Evolutionary conservation across 345 rosid genomes (phyloP), one percentile per base, ranked within the genome.

Genomic region (Salix viminalis): DNA sequence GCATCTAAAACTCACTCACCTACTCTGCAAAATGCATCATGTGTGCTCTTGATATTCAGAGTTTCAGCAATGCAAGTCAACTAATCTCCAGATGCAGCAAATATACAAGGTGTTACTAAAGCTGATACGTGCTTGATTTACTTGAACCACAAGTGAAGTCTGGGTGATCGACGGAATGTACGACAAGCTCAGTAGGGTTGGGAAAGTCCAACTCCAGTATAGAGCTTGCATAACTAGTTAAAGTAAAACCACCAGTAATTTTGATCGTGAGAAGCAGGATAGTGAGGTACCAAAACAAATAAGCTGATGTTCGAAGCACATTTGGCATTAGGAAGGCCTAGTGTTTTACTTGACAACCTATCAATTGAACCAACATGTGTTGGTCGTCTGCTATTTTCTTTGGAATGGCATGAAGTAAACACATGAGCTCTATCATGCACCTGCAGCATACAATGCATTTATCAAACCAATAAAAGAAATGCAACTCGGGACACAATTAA

Each of bases 381-480:
- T 60, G 88, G 90, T 81, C 84, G 79, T 64, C 85, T 79, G 36
- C 54, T 79, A 56, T 80, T 76, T 76, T 75, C 85, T 72, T 42
- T 81, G 41, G 85, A 83, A 85, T 83, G 18, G 72, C 97, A 95
- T 41, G 89, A 88, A 39, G 87, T 65, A 71, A 87, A 92, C 80
- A 95, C 93, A 80, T 90, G 96, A 84, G 90, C 97, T 85, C 97
- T 89, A 83, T 95, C 97, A 86, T 91, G 95, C 69, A 95, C 94
- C 97, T 91, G 85, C 76, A 85, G 71, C 42, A 30, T 77, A 23
- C 44, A 70, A 42, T 65, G 69, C 32, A 30, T 7, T 70, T 37
- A 4, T 32, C 41, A 1, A 42, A 62, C 54, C 70, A 70, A 62
- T 26, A 42, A 14, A 5, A 67, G 28, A 15, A 24, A 0, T 28